phyloP scores from a whole-genome alignment of 2,329 filamentous ascomycete genomes.

The Dactylonectria macrodidyma region DNA sequence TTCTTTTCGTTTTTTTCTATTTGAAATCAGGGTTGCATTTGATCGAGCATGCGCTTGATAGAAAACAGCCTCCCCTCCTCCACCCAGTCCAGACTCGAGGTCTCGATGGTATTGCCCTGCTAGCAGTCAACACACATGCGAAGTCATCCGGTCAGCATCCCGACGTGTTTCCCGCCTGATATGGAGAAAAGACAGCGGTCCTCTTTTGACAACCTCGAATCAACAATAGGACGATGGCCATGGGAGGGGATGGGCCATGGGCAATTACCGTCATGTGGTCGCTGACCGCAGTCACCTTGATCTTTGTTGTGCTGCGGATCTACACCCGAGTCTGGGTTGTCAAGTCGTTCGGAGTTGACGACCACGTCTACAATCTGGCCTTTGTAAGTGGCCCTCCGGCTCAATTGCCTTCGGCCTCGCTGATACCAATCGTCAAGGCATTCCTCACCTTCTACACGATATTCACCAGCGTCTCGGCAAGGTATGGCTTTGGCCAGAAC shows the following conservation, averaged over 20 bases:
- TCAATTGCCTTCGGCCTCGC: not conserved
- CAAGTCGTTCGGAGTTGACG: slow-evolving; percentile 51
- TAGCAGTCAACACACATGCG: too few species aligned
- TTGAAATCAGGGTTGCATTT: too few species aligned
- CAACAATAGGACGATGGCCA: slow-evolving; percentile 29
- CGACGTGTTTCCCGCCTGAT: too few species aligned
- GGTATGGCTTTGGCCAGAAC: slow-evolving; percentile 54
- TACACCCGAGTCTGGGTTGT: slow-evolving; percentile 55
- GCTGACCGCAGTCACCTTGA: slow-evolving; percentile 41
- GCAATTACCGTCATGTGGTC: slow-evolving; percentile 48
- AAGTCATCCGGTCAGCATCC: too few species aligned
- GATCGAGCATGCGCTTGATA: too few species aligned
- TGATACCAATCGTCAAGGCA: slow-evolving; percentile 6
- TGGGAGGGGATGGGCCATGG: slow-evolving; percentile 39
- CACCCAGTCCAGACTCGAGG: too few species aligned
- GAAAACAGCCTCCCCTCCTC: too few species aligned
- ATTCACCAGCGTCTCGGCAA: slow-evolving; percentile 49
- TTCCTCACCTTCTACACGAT: slow-evolving; percentile 53
- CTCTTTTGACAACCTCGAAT: not conserved
- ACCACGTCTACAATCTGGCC: slow-evolving; percentile 52
- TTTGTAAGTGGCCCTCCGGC: slow-evolving; percentile 27
- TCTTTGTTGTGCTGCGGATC: slow-evolving; percentile 53
- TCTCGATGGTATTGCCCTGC: too few species aligned
- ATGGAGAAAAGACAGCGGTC: too few species aligned
- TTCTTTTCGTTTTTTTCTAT: too few species aligned